These are phyloP conservation scores for Dioscorea zingiberensis DNA, from an alignment of 106 monocot genomes.

Conservation along the genomic window DNA sequence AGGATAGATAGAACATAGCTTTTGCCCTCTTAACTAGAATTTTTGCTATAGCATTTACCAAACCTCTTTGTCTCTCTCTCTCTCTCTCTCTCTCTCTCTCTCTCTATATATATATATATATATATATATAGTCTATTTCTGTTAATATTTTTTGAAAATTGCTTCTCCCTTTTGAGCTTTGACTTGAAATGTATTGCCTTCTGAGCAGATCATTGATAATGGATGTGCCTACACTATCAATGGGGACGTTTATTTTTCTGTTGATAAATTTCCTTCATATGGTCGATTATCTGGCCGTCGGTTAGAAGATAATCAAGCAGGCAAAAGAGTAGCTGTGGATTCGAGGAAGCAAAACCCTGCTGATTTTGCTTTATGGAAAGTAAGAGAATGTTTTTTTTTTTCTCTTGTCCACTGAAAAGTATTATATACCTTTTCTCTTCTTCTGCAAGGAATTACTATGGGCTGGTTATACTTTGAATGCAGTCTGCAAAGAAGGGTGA, in stretches of 20 bases:
- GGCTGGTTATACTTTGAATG: background rate
- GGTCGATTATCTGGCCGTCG: conserved; percentile 84
- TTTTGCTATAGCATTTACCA: too few species aligned
- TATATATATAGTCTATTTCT: too few species aligned
- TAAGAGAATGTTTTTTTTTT: conserved; percentile 14
- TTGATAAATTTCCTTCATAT: conserved; percentile 84
- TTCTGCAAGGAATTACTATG: background rate
- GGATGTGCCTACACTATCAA: conserved; percentile 69
- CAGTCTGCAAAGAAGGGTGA: conserved; percentile 84
- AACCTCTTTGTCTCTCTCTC: too few species aligned
- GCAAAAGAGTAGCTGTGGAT: conserved; percentile 83
- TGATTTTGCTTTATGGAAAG: conserved; percentile 99
- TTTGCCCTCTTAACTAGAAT: too few species aligned
- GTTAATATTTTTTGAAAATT: too few species aligned
- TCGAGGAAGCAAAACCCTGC: conserved; percentile 91
- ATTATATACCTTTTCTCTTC: background rate
- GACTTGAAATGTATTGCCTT: background rate
- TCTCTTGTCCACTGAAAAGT: background rate
- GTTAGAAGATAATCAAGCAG: conserved; percentile 87
- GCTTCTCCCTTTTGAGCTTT: too few species aligned
- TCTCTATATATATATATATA: too few species aligned
- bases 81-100: too few species aligned
- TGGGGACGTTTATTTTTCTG: conserved; percentile 91
- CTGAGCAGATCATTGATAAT: conserved; percentile 81
- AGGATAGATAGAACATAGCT: too few species aligned